Evolutionary conservation across 2,329 filamentous ascomycete genomes (phyloP), one percentile per base, ranked within the genome.

Genomic region (Cadophora malorum): DNA sequence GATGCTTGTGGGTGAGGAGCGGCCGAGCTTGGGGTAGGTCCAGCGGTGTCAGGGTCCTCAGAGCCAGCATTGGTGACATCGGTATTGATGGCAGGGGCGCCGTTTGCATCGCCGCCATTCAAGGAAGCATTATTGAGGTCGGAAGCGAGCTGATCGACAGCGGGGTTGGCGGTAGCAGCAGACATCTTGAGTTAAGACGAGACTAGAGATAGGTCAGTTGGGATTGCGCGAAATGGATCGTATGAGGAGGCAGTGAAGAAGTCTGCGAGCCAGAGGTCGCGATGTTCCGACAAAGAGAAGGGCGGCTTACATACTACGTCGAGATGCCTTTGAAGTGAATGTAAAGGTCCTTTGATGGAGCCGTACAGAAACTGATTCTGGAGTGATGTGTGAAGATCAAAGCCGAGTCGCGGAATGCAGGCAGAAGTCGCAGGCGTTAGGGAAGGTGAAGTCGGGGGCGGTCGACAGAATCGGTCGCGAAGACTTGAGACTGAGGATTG

Each of bases 1-100:
- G 96, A 98, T 82, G 96, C 95, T 81, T 93, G 92, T 79, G 94
- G 92, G 80, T 92, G 91, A 74, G 93, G 90, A 70, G 84, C 83
- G 71, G 87, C 84, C 72, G 93, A 91, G 82, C 84, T 88, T 75
- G 91, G 90, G 70, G 92, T 91, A 73, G 90, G 86, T 75, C 84
- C 88, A 77, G 91, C 88, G 73, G 85, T 85, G 80, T 89, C 87
- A 75, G 83, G 81, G 75, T 89, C 86, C 72, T 89, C 85, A 74
- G 85, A 76, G 69, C 81, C 80, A 73, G 84, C 82, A 74, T 80
- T 81, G 74, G 83, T 79, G 77, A 91, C 88, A 79, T 87, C 89
- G 81, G 93, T 94, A 84, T 95, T 91, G 84, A 94, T 85, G 79
- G 87, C 83, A 77, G 90, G 83, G 73, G 87, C 86, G 79, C 86